These are phyloP conservation scores for Fusarium tuaranense DNA, from an alignment of 2,329 filamentous ascomycete species.

Conservation along the genomic window DNA sequence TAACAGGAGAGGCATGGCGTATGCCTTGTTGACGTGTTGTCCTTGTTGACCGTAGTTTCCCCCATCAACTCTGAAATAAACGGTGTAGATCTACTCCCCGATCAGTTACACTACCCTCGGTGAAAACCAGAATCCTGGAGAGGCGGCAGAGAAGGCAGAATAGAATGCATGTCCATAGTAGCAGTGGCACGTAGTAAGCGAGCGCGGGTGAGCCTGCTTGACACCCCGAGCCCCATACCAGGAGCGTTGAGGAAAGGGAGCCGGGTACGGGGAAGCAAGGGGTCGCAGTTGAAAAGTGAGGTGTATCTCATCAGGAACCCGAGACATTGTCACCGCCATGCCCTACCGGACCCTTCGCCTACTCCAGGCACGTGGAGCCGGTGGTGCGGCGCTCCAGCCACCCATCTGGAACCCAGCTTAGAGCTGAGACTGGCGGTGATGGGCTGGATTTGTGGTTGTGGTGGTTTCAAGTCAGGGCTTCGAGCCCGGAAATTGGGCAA, in stretches of 20 bases:
- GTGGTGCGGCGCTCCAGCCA: constrained; percentile 36
- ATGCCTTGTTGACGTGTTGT: constrained; percentile 32
- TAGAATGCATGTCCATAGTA: constrained; percentile 16
- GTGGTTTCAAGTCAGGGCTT: constrained; percentile 41
- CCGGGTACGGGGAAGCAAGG: constrained; percentile 26
- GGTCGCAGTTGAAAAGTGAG: constrained; percentile 13
- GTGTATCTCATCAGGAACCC: constrained; percentile 43
- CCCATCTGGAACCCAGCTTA: constrained; percentile 32
- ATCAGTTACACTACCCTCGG: constrained; percentile 8
- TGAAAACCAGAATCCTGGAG: constrained; percentile 7
- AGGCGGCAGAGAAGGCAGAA: constrained; percentile 16
- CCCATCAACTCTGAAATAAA: constrained; percentile 1
- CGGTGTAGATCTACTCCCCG: constrained; percentile 20
- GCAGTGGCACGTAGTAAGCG: constrained; percentile 7
- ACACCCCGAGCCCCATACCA: constrained; percentile 30
- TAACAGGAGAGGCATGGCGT: constrained; percentile 14
- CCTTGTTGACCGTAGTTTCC: constrained; percentile 24
- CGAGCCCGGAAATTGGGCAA: constrained; percentile 35
- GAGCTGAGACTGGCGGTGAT: constrained; percentile 45
- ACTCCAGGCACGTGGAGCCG: constrained; percentile 38
- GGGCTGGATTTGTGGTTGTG: constrained; percentile 27
- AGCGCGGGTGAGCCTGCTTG: constrained; percentile 2
- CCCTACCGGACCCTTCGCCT: constrained; percentile 38
- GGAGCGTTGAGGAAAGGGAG: constrained; percentile 25
- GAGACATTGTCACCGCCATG: constrained; percentile 46